Base-by-base conservation (phyloP, 116 monocot genomes). In the Thalassia testudinum region DNA sequence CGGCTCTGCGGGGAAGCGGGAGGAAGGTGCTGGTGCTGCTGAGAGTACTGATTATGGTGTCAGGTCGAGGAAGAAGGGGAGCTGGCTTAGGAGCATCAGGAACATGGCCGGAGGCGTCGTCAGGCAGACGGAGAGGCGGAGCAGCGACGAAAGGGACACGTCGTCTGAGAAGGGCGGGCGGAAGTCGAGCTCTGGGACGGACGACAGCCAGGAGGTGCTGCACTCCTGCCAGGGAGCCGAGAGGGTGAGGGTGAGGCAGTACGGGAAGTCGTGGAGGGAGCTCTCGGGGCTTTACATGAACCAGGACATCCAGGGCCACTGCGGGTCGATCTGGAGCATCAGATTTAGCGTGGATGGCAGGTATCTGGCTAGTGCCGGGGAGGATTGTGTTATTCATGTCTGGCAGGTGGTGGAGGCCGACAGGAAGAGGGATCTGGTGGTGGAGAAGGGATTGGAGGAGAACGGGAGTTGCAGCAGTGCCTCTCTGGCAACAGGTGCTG, bases 301-400 rank as follows among this genome's bases (percentile, higher is more conserved):
- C 71, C 91, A 91, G 71, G 79, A 81, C 37, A 85, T 91, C 21
- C 78, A 77, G 29, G 91, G 79, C 0, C 91, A 91, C 57, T 74
- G 52, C 25, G 91, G 91, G 23, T 73, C 91, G 26, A 91, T 91
- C 26, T 91, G 91, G 91, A 72, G 70, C 60, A 76, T 91, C 27
- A 76, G 74, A 53, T 85, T 91, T 55, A 91, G 81, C 27, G 52
- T 62, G 10, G 84, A 90, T 38, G 84, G 90, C 15, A 49, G 62
- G 51, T 78, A 71, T 61, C 49, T 91, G 26, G 85, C 91, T 0
- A 85, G 70, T 42, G 85, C 85, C 1, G 85, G 91, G 24, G 85
- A 91, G 65, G 85, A 91, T 55, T 69, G 85, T 58, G 64, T 85
- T 29, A 81, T 91, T 43, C 85, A 81, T 61, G 73, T 85, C 18